Evolutionary conservation across 2,329 filamentous ascomycete species (phyloP), one percentile per base, ranked within the genome.

Genomic region (Phialophora tarda): DNA sequence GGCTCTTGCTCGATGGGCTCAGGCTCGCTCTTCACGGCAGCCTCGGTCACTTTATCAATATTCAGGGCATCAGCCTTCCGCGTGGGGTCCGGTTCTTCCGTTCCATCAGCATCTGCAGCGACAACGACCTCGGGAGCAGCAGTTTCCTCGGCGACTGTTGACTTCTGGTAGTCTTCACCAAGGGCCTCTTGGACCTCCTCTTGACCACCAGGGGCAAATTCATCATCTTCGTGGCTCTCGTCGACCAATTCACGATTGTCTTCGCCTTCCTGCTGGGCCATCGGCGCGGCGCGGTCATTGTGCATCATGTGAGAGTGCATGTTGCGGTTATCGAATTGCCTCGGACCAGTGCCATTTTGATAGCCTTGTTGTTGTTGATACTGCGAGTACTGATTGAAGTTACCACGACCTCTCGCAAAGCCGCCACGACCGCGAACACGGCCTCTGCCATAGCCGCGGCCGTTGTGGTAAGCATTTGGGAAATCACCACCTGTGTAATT

Each of bases 361-460:
- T 63, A 66, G 57, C 57, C 65, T 38, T 76, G 72, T 67, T 73
- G 72, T 65, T 74, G 72, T 53, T 74, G 76, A 65, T 71, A 74
- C 65, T 78, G 76, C 71, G 76, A 76, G 67, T 73, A 71, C 62
- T 75, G 70, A 62, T 72, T 70, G 69, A 73, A 76, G 71, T 72
- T 77, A 70, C 76, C 77, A 69, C 77, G 75, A 65, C 77, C 77
- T 66, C 71, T 64, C 69, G 77, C 77, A 30, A 78, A 78, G 64
- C 75, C 84, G 63, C 86, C 87, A 74, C 87, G 86, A 64, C 85
- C 87, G 71, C 89, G 86, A 71, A 88, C 88, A 71, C 86, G 84
- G 71, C 89, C 89, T 74, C 89, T 84, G 74, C 86, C 86, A 77
- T 84, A 87, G 70, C 89, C 89, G 80, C 87, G 88, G 80, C 88